Percentiles rank a stretch among this genome's conserved stretches.
These are phyloP conservation scores for Penicillium brevicompactum DNA, from an alignment of 2,329 filamentous ascomycete genomes.

Conservation along the genomic window DNA sequence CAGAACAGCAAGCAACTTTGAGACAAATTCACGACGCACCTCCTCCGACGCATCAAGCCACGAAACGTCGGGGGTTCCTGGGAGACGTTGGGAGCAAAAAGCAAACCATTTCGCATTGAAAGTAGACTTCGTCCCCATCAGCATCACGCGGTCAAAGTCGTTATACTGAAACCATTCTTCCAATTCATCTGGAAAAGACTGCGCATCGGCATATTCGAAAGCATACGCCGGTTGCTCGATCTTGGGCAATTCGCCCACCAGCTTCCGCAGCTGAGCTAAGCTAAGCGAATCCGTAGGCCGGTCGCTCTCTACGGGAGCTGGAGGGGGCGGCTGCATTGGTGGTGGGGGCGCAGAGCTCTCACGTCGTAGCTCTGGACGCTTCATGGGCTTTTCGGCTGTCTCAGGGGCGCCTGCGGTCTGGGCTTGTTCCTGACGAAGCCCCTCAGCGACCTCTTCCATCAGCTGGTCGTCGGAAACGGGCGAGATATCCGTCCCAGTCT, in stretches of 20 bases:
- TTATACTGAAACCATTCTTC: slow-evolving; percentile 98
- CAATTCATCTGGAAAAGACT: slow-evolving; percentile 79
- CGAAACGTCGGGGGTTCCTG: slow-evolving; percentile 46
- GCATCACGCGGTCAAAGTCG: slow-evolving; percentile 78
- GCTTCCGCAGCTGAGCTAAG: slow-evolving; percentile 69
- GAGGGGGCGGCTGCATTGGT: slow-evolving; percentile 48
- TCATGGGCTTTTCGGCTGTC: slow-evolving; percentile 18
- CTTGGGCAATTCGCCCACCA: slow-evolving; percentile 73
- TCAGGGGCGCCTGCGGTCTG: slow-evolving; percentile 13
- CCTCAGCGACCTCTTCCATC: slow-evolving; percentile 44
- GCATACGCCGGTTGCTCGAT: slow-evolving; percentile 76
- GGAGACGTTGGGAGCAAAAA: slow-evolving; percentile 43
- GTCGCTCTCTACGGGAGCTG: slow-evolving; percentile 43
- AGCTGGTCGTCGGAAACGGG: slow-evolving; percentile 48
- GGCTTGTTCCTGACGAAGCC: slow-evolving; percentile 38
- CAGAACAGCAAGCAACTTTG: slow-evolving; percentile 39
- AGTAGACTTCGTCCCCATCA: slow-evolving; percentile 72
- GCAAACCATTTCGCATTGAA: slow-evolving; percentile 77
- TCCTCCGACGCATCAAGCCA: slow-evolving; percentile 70
- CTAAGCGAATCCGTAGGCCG: slow-evolving; percentile 69
- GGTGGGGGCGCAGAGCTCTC: slow-evolving; percentile 45
- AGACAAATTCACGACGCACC: slow-evolving; percentile 46
- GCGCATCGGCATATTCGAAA: slow-evolving; percentile 76
- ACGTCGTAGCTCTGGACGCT: slow-evolving; percentile 41
- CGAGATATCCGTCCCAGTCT: slow-evolving; percentile 50